A percentile compares a stretch with the other conserved stretches of the same genome.
Evolutionary conservation across 192 early-diverging fungal genomes (phyloP).

Genomic region (Coemansia sp.): DNA sequence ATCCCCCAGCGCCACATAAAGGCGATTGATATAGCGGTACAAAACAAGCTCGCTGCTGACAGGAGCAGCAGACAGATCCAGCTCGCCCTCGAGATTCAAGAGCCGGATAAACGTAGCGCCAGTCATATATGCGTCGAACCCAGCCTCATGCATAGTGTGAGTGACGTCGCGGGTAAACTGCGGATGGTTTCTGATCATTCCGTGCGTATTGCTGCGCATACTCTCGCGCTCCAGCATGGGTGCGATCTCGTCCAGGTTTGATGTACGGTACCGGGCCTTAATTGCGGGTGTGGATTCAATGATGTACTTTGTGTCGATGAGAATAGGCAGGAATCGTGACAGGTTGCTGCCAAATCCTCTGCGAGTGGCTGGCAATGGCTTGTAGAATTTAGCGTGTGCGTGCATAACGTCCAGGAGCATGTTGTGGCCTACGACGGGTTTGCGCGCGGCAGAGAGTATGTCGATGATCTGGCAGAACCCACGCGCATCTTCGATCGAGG

Average conservation of each 20-base stretch:
- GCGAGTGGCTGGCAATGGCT: conserved; percentile 67
- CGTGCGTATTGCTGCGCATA: background rate
- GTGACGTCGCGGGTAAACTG: conserved; percentile 56
- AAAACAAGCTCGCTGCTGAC: conserved; percentile 37
- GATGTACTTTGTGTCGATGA: conserved; percentile 56
- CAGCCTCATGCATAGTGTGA: conserved; percentile 83
- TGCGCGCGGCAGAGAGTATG: conserved; percentile 65
- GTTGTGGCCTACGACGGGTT: conserved; percentile 90
- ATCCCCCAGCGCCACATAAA: conserved; percentile 23
- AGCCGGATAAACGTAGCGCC: conserved; percentile 79
- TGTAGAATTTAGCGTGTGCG: conserved; percentile 74
- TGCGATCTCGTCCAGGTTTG: conserved; percentile 48
- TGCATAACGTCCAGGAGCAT: conserved; percentile 87
- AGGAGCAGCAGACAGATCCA: conserved; percentile 13
- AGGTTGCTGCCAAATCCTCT: conserved; percentile 68
- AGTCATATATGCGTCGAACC: conserved; percentile 90
- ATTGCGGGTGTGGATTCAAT: conserved; percentile 49
- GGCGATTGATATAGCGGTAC: conserved; percentile 48
- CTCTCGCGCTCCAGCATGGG: conserved; percentile 33
- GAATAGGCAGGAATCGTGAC: conserved; percentile 57
- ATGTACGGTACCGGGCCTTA: conserved; percentile 35
- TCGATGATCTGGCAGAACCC: conserved; percentile 84
- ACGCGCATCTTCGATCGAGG: conserved; percentile 57
- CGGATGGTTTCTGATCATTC: conserved; percentile 52
- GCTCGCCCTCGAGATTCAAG: conserved; percentile 46